Conservation (phyloP, 1,139 yeast species). For the Kodamaea alishanica region DNA sequence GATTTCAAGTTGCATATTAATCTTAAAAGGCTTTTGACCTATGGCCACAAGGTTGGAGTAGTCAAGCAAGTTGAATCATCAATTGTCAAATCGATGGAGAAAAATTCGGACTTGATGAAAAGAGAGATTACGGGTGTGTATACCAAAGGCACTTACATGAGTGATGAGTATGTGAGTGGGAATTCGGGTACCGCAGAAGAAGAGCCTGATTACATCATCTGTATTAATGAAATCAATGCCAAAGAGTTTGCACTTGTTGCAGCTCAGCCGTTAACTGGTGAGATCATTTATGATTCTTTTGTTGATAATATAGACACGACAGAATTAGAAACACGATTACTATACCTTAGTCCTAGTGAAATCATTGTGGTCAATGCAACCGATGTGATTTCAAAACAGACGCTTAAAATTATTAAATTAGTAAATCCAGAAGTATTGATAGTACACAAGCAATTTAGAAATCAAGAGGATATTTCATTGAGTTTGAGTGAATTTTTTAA, state of each 20-base stretch:
- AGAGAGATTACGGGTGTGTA: slow-evolving; percentile 69
- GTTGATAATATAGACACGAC: slow-evolving; percentile 49
- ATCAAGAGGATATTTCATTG: slow-evolving; percentile 9
- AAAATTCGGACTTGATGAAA: slow-evolving; percentile 55
- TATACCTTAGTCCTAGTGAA: slow-evolving; percentile 76
- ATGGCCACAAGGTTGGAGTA: slow-evolving; percentile 76
- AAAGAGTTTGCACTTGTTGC: slow-evolving; percentile 51
- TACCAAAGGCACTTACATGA: slow-evolving; percentile 82
- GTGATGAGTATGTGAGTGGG: slow-evolving; percentile 40
- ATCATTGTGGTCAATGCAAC: slow-evolving; percentile 43
- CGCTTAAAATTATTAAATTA: slow-evolving; percentile 19
- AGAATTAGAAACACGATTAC: slow-evolving; percentile 68
- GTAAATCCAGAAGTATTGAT: slow-evolving; percentile 16
- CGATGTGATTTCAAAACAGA: slow-evolving; percentile 28
- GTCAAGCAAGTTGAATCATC: slow-evolving; percentile 85
- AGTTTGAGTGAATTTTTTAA: slow-evolving; percentile 18
- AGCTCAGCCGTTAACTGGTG: slow-evolving; percentile 76
- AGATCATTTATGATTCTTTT: slow-evolving; percentile 67
- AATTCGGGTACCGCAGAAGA: slow-evolving; percentile 16
- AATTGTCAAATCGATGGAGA: slow-evolving; percentile 53
- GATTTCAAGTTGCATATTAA: slow-evolving; percentile 70
- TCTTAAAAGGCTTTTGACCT: slow-evolving; percentile 59
- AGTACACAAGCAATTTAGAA: slow-evolving; percentile 7
- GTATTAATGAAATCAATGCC: slow-evolving; percentile 22
- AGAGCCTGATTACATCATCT: slow-evolving; percentile 29